Conservation (phyloP, 495 filamentous ascomycete species). For the Aspergillus bertholletiae region DNA sequence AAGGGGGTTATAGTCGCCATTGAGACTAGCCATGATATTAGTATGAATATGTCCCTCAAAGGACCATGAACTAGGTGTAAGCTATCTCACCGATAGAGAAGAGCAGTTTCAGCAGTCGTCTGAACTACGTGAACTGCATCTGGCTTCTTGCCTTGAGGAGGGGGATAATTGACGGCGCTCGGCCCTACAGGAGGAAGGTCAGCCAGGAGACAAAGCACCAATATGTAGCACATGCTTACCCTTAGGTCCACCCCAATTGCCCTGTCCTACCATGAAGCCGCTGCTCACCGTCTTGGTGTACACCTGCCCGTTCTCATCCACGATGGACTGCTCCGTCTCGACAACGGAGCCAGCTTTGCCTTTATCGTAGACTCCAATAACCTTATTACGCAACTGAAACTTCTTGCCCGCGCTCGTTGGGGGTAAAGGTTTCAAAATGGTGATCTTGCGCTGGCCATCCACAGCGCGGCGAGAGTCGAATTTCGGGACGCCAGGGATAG, state of each 20-base stretch:
- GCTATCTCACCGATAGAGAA: conserved; percentile 57
- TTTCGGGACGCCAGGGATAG: conserved; percentile 72
- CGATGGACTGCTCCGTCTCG: conserved; percentile 72
- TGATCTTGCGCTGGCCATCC: conserved; percentile 78
- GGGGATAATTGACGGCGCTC: conserved; percentile 66
- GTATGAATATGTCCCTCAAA: neutral
- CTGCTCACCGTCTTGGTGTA: conserved; percentile 66
- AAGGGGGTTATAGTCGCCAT: conserved; percentile 88
- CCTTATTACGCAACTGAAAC: conserved; percentile 74
- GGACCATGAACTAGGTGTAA: neutral
- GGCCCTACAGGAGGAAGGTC: conserved; percentile 42
- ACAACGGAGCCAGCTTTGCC: conserved; percentile 78
- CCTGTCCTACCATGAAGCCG: conserved; percentile 78
- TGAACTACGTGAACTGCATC: conserved; percentile 66
- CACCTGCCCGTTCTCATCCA: conserved; percentile 66
- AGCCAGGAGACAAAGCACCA: neutral
- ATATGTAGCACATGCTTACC: conserved; percentile 35
- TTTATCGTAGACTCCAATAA: conserved; percentile 87
- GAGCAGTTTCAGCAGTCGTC: conserved; percentile 63
- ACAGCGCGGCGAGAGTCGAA: conserved; percentile 72
- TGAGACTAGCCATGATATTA: conserved; percentile 45
- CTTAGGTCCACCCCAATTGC: conserved; percentile 84
- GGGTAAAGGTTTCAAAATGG: conserved; percentile 75
- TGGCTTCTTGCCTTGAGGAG: conserved; percentile 67
- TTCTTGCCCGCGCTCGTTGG: conserved; percentile 62